Evolutionary conservation across 2,329 filamentous ascomycete genomes (phyloP), one percentile per base, ranked within the genome.

Genomic region (Diplodia scrobiculata): DNA sequence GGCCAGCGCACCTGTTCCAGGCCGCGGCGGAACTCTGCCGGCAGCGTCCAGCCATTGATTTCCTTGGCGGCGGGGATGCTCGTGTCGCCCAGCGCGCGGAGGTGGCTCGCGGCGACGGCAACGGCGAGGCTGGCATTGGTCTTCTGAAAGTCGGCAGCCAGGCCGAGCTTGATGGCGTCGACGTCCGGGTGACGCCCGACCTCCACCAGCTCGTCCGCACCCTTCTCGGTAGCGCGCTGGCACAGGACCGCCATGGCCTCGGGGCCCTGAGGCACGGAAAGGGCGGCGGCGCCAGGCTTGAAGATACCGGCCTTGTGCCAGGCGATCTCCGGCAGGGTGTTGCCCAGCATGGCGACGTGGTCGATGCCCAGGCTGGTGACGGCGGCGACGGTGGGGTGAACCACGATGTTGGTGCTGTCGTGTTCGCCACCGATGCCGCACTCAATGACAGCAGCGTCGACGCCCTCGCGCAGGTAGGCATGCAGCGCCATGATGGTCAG

Each of bases 301-400:
- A 96, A 89, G 52, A 97, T 91, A 0, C 93, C 93, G 6, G 89
- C 89, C 77, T 97, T 97, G 75, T 97, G 91, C 93, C 92, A 97
- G 2, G 92, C 88, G 69, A 97, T 97, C 73, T 91, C 82, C 66
- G 90, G 88, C 60, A 94, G 84, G 0, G 91, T 93, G 45, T 85
- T 83, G 11, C 93, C 93, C 41, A 97, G 82, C 83, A 96, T 87
- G 4, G 84, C 87, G 0, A 89, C 87, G 76, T 97, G 93, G 72
- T 97, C 93, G 68, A 97, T 89, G 3, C 91, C 92, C 51, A 97
- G 77, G 72, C 89, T 92, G 21, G 92, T 89, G 45, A 97, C 87
- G 0, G 89, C 90, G 0, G 87, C 85, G 1, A 88, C 89, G 6
- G 86, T 88, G 0, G 92, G 89, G 13, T 85, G 83, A 11, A 84